Evolutionary conservation across 2,329 filamentous ascomycete genomes (phyloP), one percentile per base, ranked within the genome.

Genomic region (Nemania sp.): DNA sequence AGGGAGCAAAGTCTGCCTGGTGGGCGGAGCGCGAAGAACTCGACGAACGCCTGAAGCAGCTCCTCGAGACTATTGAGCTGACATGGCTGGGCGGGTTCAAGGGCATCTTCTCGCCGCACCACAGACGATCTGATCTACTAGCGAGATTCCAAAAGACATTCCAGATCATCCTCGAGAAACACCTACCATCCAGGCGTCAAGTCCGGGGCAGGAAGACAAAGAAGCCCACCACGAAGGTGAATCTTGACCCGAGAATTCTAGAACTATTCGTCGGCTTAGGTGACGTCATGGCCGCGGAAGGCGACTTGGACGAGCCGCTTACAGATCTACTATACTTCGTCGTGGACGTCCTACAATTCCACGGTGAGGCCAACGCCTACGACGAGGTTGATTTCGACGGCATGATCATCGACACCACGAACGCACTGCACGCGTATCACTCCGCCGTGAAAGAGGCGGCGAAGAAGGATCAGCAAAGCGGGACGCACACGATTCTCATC

Each of bases 301-400:
- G 77, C 53, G 91, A 96, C 58, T 80, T 95, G 19, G 93, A 97
- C 59, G 93, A 97, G 65, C 84, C 88, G 0, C 75, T 99, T n/a
- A 91, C 88, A 62, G 94, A 99, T 68, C 76, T 99, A 23, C 81
- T 99, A 3, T 97, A 97, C 73, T 97, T 97, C 68, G 89, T 97
- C 1, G 87, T 99, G 5, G 94, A 99, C 65, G 92, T 97, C 46
- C 78, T 99, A 2, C 94, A 97, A 69, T 97, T 99, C 71, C 90
- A 96, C 63, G 94, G 94, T 14, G 95, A 99, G 73, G 83, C 86
- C 42, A 99, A 97, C 68, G 94, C 95, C 0, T 97, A 97, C 72
- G 94, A 99, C 64, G 94, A 99, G 73, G 90, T 99, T 59, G 93
- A 97, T 71, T 96, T 97, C 67, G 94, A 99, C 60, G 76, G 81